phyloP scores from a whole-genome alignment of 345 rosid genomes.

The Populus tremula region DNA sequence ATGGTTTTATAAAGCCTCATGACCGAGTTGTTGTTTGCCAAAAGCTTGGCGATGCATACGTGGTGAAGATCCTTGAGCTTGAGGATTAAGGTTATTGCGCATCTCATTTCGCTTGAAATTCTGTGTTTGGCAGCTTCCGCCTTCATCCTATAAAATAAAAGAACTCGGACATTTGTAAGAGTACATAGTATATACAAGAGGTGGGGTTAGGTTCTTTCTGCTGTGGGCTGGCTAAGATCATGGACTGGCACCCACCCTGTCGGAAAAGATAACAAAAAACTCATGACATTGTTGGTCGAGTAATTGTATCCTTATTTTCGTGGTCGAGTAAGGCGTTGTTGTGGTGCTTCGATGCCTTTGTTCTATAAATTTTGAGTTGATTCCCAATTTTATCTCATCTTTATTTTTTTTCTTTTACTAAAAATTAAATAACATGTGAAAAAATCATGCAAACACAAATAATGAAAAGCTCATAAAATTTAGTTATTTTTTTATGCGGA shows the following conservation, averaged over 20 bases:
- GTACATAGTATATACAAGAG: neutral
- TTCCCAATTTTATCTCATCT: too few relatives aligned
- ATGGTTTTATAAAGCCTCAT: conserved; percentile 51
- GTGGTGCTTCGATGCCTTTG: too few relatives aligned
- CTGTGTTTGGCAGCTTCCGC: neutral
- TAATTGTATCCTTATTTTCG: too few relatives aligned
- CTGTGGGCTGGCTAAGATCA: neutral
- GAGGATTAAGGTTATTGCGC: conserved; percentile 33
- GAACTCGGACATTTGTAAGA: neutral
- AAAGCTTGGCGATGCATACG: conserved; percentile 58
- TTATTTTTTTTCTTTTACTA: too few relatives aligned
- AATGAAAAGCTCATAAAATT: too few relatives aligned
- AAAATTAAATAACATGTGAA: too few relatives aligned
- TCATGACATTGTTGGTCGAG: too few relatives aligned
- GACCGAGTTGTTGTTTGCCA: conserved; percentile 64
- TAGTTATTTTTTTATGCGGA: too few relatives aligned
- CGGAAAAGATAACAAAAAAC: too few relatives aligned
- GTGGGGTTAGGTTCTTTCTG: neutral
- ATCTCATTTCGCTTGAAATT: neutral
- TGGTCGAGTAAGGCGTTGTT: too few relatives aligned
- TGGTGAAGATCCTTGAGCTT: conserved; percentile 63
- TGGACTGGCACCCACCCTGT: neutral
- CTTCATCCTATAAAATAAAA: neutral
- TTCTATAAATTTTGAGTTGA: too few relatives aligned
- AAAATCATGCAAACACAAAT: too few relatives aligned